Evolutionary conservation across 2,329 filamentous ascomycete genomes (phyloP).

Genomic region (Elsinoe arachidis): DNA sequence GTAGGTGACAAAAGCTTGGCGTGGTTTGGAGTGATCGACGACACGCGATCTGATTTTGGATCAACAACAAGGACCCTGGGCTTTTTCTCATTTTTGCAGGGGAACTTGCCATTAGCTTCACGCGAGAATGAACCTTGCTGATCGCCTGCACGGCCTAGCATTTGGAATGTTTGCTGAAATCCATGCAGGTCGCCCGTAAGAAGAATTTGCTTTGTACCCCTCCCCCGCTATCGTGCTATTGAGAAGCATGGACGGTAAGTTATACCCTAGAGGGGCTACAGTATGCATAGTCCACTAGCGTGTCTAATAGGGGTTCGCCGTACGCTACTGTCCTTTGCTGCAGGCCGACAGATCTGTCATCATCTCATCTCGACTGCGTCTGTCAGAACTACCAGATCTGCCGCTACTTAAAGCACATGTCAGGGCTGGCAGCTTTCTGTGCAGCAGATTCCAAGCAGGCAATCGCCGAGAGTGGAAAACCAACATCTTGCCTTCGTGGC

Average conservation of each 20-base stretch:
- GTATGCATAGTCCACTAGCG: neutral
- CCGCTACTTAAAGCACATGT: neutral
- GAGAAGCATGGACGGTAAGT: neutral
- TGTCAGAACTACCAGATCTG: neutral
- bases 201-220: slow-evolving; percentile 7
- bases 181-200: neutral
- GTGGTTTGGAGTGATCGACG: neutral
- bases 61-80: neutral
- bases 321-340: neutral
- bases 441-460: too few species aligned
- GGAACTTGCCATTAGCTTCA: neutral
- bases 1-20: slow-evolving; percentile 8
- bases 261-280: neutral
- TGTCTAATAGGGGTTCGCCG: slow-evolving; percentile 11
- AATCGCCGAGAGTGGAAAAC: too few species aligned
- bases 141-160: neutral
- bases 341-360: slow-evolving; percentile 4
- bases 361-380: slow-evolving; percentile 2
- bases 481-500: too few species aligned
- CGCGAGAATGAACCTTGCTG: neutral
- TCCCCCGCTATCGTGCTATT: neutral
- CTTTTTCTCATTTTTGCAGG: neutral
- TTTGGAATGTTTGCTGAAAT: slow-evolving; percentile 6
- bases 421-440: too few species aligned
- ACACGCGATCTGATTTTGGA: neutral